Evolutionary conservation across 2,329 filamentous ascomycete species (phyloP).

Genomic region (Cladobotryum protrusum): DNA sequence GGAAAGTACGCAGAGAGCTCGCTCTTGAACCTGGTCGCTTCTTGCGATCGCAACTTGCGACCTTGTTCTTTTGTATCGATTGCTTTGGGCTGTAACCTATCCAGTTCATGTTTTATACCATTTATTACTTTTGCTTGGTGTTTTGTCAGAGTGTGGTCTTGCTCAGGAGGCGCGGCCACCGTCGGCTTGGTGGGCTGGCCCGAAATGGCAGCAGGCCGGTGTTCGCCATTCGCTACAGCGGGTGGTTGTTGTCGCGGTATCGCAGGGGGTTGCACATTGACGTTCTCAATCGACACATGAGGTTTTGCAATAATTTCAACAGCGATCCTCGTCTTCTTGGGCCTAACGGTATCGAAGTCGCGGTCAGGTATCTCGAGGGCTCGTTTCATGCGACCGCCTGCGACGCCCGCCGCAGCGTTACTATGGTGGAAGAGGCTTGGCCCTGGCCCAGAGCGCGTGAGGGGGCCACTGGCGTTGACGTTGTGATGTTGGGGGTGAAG

Average conservation of each 20-base stretch:
- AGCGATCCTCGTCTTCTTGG: conserved; percentile 47
- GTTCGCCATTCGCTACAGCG: conserved; percentile 10
- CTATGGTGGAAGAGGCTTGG: conserved; percentile 12
- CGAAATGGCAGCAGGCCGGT: conserved; percentile 2
- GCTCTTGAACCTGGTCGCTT: conserved; percentile 81
- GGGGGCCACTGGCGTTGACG: conserved; percentile 10
- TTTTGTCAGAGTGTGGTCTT: conserved; percentile 35
- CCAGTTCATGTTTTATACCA: conserved; percentile 56
- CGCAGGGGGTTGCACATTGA: conserved; percentile 22
- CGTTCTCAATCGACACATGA: conserved; percentile 20
- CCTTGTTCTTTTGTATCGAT: conserved; percentile 54
- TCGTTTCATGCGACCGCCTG: conserved; percentile 42
- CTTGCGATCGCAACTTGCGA: conserved; percentile 76
- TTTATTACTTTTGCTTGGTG: conserved; percentile 54
- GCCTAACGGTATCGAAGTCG: conserved; percentile 38
- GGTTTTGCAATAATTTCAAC: conserved; percentile 44
- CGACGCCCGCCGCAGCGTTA: conserved; percentile 23
- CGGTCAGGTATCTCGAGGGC: conserved; percentile 38
- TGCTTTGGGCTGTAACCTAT: conserved; percentile 45
- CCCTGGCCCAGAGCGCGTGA: conserved; percentile 17
- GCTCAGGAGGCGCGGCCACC: conserved; percentile 17
- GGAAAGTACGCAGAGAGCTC: conserved; percentile 86
- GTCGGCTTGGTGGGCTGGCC: conserved; percentile 16
- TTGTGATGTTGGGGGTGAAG: conserved; percentile 24
- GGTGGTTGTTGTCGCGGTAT: conserved; percentile 18